Evolutionary conservation across 2,329 filamentous ascomycete genomes (phyloP), one percentile per base, ranked within the genome.

Genomic region (Colletotrichum spinosum): DNA sequence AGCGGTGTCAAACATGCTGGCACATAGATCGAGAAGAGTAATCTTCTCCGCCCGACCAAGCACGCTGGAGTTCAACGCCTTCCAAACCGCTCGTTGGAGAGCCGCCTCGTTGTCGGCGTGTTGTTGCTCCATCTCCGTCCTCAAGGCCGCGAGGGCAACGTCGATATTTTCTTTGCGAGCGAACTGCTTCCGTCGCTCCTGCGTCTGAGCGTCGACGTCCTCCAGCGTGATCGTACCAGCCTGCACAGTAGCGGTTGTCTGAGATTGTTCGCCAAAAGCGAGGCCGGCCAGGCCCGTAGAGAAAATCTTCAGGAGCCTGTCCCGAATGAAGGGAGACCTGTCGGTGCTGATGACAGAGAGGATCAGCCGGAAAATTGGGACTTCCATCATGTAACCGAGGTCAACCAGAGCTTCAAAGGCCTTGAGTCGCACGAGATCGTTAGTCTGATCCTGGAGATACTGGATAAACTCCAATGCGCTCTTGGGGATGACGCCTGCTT

Each of bases 331-430:
- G 0, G 89, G 88, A 2, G 89, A 91, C 25, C 81, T 80, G 73
- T 91, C 88, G 2, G 86, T 89, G 65, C 86, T 87, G 58, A 90
- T 78, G 13, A 84, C 81, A 33, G 84, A 83, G 38, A 90, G 78
- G 46, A 91, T 77, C 60, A 90, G 83, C 52, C 79, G 81, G 69
- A 89, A 80, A 48, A 91, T 81, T 2, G 78, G 76, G 2, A 84
- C 79, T 58, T 87, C 85, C 69, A 84, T 78, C 70, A 91, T 78
- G 53, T 84, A 82, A 0, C 87, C 88, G n/a, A 91, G 81, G 67
- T 90, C 87, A 42, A 90, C 81, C 49, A 92, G 76, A 9, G 85
- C 83, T 69, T 90, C 86, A 60, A 88, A 90, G 2, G 87, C 87
- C 74, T 90, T 90, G 75, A 91, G 85, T 25, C 89, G 86, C 55